A percentile compares a stretch with the other conserved stretches of the same genome.
phyloP scores from a whole-genome alignment of 345 rosid genomes.

The Cardamine resedifolia region DNA sequence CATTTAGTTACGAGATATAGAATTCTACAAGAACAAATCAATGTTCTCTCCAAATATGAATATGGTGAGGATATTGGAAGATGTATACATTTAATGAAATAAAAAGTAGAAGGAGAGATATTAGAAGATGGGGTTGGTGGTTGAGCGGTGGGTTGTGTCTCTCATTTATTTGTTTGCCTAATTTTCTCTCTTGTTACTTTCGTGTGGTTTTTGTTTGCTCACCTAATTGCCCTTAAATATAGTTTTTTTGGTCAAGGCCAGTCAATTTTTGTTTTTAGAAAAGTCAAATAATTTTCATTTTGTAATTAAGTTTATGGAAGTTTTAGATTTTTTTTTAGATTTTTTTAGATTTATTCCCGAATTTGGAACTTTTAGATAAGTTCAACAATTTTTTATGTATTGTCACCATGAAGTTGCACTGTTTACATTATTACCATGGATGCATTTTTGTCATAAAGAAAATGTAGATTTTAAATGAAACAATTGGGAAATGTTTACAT shows the following conservation, averaged over 20 bases:
- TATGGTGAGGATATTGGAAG: conserved; percentile 5
- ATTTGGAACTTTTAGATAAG: background rate
- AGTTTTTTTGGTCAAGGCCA: background rate
- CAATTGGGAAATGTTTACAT: background rate
- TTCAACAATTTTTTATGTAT: background rate
- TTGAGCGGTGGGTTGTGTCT: conserved; percentile 28
- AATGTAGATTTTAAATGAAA: background rate
- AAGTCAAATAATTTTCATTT: background rate
- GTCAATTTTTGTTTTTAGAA: background rate
- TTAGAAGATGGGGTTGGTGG: conserved; percentile 20
- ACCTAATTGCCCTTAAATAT: conserved; percentile 26
- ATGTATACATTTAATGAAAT: conserved; percentile 3
- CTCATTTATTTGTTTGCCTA: conserved; percentile 38
- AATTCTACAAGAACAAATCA: background rate
- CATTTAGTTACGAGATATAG: conserved; percentile 33
- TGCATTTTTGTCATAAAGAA: too few relatives aligned
- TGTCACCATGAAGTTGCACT: background rate
- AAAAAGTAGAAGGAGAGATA: background rate
- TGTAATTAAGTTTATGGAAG: background rate
- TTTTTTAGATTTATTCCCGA: background rate
- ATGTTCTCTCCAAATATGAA: conserved; percentile 1
- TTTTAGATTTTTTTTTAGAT: background rate
- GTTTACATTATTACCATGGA: too few relatives aligned
- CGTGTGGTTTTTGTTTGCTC: conserved; percentile 27
- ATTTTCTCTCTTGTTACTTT: conserved; percentile 29